These are phyloP conservation scores for Leccinellum rugosiceps DNA, from an alignment of 768 basidiomycete species.

Conservation along the genomic window DNA sequence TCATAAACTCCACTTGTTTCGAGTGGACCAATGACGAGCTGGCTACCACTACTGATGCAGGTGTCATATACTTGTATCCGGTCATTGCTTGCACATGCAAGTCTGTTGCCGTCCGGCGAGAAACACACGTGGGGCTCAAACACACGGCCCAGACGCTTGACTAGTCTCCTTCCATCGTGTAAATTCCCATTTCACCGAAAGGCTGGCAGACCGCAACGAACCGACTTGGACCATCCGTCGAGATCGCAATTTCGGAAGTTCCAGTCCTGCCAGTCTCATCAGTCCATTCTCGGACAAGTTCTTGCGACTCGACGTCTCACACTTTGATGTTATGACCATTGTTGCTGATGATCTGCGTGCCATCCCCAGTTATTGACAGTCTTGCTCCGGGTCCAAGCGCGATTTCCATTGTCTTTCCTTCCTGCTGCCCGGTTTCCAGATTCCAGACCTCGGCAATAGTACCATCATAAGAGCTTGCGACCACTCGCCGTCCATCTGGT, in stretches of 20 bases:
- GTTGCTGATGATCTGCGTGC: background rate
- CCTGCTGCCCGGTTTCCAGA: constrained; percentile 4
- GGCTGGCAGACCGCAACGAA: background rate
- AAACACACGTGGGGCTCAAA: too few species aligned
- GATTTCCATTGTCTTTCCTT: background rate
- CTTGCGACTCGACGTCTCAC: background rate
- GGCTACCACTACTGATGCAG: too few species aligned
- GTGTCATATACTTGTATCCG: too few species aligned
- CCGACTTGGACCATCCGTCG: background rate
- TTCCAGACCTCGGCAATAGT: background rate
- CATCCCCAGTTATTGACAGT: background rate
- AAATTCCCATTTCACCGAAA: too few species aligned
- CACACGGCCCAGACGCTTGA: too few species aligned
- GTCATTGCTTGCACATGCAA: too few species aligned
- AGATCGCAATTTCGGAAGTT: background rate
- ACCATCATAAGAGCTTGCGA: background rate
- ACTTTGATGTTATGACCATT: background rate
- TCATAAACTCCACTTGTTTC: too few species aligned
- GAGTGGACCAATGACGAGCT: too few species aligned
- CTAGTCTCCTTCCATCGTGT: background rate
- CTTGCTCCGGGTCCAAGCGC: too few species aligned
- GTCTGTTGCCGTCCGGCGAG: background rate
- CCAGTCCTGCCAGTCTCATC: too few species aligned
- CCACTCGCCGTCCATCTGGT: constrained; percentile 6
- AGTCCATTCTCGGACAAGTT: background rate